Conservation (phyloP, 805 yeast species). For the Yamadazyma philogaea region DNA sequence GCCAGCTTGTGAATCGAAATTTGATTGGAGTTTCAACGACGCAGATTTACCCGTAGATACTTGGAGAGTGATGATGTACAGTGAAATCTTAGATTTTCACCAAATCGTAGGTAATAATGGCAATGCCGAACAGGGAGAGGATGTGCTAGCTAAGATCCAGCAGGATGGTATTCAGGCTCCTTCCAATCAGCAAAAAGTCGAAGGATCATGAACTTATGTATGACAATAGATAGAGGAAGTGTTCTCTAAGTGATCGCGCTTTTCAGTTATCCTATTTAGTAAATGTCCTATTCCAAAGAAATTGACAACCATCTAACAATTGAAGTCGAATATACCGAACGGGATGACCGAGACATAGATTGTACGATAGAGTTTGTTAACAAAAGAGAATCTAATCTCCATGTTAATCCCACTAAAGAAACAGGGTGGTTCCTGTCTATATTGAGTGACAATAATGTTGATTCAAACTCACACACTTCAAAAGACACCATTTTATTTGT, state of each 20-base stretch:
- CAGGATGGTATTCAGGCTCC: constrained; percentile 29
- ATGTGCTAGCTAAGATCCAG: constrained; percentile 20
- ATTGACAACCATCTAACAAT: constrained; percentile 22
- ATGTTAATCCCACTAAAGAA: constrained; percentile 14
- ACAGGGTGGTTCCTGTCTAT: constrained; percentile 35
- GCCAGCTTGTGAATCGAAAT: constrained; percentile 87
- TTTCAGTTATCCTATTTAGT: background rate
- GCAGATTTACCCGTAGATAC: constrained; percentile 97
- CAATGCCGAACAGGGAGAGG: constrained; percentile 13
- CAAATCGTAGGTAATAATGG: constrained; percentile 61
- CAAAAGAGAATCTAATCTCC: constrained; percentile 14
- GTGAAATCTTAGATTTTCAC: constrained; percentile 94
- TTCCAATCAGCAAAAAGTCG: constrained; percentile 14
- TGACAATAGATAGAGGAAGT: constrained; percentile 1
- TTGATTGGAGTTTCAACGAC: constrained; percentile 98
- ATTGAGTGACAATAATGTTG: constrained; percentile 10
- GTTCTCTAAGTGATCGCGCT: background rate
- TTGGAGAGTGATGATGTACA: constrained; percentile 99
- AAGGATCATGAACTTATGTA: constrained; percentile 7
- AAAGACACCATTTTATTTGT: constrained; percentile 20
- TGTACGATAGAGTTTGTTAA: constrained; percentile 24
- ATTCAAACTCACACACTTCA: background rate
- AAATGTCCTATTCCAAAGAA: constrained; percentile 15
- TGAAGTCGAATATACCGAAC: constrained; percentile 16
- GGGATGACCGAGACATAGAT: constrained; percentile 13